Evolutionary conservation across 2,329 filamentous ascomycete species (phyloP).

Genomic region (Aureobasidium sp.): DNA sequence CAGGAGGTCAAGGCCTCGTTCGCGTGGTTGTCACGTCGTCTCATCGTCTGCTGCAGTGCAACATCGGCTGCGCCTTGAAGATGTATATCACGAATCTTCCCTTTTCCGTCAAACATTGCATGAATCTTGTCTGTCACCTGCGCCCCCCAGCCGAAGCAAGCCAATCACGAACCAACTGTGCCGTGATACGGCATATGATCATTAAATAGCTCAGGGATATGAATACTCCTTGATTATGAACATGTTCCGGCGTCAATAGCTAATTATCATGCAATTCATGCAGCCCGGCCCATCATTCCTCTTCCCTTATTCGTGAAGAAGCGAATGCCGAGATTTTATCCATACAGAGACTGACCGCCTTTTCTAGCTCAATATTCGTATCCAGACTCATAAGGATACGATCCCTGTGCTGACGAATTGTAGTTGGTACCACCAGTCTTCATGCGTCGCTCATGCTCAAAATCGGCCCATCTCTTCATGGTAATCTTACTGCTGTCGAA

Average conservation of each 20-base stretch:
- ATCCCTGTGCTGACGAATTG: constrained; percentile 5
- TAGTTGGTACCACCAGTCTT: constrained; percentile 6
- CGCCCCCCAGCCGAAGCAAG: background rate
- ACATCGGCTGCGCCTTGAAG: constrained; percentile 8
- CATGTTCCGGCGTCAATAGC: constrained; percentile 1
- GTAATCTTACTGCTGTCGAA: constrained; percentile 99
- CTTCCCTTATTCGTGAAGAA: background rate
- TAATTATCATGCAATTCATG: constrained; percentile 4
- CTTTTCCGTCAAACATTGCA: constrained; percentile 4
- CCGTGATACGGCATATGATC: constrained; percentile 1
- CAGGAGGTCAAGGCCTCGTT: constrained; percentile 11
- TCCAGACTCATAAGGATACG: background rate
- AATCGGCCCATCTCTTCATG: constrained; percentile 98
- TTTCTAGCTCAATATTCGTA: constrained; percentile 4
- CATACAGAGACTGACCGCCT: background rate
- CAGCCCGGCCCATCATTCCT: background rate
- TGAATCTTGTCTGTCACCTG: constrained; percentile 9
- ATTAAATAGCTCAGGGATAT: background rate
- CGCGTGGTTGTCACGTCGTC: constrained; percentile 15
- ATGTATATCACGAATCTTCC: constrained; percentile 6
- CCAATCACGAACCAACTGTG: constrained; percentile 5
- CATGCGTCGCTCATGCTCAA: constrained; percentile 57
- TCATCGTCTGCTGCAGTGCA: constrained; percentile 13
- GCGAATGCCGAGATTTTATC: background rate
- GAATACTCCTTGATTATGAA: background rate